These are phyloP conservation scores for Exophiala sp. DNA, from an alignment of 2,329 filamentous ascomycete genomes.

Conservation along the genomic window DNA sequence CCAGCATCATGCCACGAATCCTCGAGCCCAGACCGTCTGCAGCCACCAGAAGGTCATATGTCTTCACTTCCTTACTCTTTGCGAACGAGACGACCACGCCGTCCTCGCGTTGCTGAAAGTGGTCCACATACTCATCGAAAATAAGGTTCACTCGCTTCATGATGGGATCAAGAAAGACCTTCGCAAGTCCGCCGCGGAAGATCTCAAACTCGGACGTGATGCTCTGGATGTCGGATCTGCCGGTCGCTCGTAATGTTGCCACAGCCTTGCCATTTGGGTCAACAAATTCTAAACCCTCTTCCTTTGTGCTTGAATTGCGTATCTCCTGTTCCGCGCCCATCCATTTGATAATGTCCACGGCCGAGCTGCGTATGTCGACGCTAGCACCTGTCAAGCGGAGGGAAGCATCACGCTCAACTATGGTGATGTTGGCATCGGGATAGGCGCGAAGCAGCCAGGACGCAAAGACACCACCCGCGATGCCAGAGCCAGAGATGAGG, in stretches of 20 bases:
- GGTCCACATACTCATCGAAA: not conserved
- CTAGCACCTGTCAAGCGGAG: not conserved
- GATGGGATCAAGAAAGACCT: not conserved
- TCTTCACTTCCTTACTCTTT: not conserved
- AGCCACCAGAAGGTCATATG: not conserved
- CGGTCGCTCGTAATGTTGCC: not conserved
- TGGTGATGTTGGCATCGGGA: not conserved
- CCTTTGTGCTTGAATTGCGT: not conserved
- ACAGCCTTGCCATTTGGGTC: not conserved
- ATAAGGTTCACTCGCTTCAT: not conserved
- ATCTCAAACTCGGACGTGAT: constrained; percentile 1
- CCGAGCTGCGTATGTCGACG: not conserved
- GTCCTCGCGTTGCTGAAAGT: not conserved
- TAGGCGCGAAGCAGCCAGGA: not conserved
- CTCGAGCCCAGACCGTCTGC: not conserved
- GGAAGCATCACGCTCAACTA: not conserved
- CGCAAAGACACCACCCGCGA: not conserved
- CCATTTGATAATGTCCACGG: not conserved
- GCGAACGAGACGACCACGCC: not conserved
- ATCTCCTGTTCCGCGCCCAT: not conserved
- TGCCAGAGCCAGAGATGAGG: not conserved
- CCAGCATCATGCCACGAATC: constrained; percentile 1
- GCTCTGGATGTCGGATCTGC: not conserved
- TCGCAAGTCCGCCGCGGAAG: not conserved
- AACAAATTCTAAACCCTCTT: not conserved